Percentiles rank a stretch among this genome's conserved stretches.
phyloP scores from a whole-genome alignment of 2,329 filamentous ascomycete species.

The Exophiala sideris region DNA sequence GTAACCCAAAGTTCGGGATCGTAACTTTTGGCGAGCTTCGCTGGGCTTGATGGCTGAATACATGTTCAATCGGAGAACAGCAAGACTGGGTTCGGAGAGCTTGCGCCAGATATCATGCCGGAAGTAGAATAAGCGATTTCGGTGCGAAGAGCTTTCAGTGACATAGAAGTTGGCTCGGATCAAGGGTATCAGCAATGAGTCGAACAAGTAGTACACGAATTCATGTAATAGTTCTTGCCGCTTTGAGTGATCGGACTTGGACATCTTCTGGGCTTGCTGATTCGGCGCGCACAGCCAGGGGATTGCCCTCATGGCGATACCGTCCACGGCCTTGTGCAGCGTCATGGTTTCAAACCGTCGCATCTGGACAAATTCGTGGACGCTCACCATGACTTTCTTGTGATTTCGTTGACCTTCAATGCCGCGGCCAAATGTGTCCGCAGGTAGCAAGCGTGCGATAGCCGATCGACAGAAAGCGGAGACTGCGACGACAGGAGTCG shows the following conservation, averaged over 20 bases:
- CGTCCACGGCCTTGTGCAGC: constrained; percentile 73
- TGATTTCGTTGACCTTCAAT: constrained; percentile 59
- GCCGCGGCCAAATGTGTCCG: constrained; percentile 67
- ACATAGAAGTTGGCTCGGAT: constrained; percentile 88
- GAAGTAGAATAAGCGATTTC: constrained; percentile 85
- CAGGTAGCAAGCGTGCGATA: constrained; percentile 68
- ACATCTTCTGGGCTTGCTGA: constrained; percentile 52
- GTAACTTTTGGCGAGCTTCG: constrained; percentile 57
- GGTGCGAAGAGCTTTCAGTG: constrained; percentile 79
- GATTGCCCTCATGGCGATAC: constrained; percentile 68
- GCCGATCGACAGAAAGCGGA: constrained; percentile 84
- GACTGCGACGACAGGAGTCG: constrained; percentile 65
- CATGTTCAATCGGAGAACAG: constrained; percentile 64
- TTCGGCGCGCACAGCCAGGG: constrained; percentile 66
- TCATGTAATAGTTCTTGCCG: constrained; percentile 76
- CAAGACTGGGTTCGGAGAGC: constrained; percentile 69
- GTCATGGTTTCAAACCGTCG: constrained; percentile 77
- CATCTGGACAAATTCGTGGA: constrained; percentile 75
- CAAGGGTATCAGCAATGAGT: constrained; percentile 84
- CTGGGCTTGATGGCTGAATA: constrained; percentile 70
- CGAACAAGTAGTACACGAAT: constrained; percentile 87
- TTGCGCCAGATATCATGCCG: constrained; percentile 87
- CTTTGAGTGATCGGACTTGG: constrained; percentile 69
- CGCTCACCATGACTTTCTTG: constrained; percentile 57
- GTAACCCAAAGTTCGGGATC: constrained; percentile 65